Base-by-base conservation (phyloP, 352 stramenopile genomes). In the Phytophthora tubulina region DNA sequence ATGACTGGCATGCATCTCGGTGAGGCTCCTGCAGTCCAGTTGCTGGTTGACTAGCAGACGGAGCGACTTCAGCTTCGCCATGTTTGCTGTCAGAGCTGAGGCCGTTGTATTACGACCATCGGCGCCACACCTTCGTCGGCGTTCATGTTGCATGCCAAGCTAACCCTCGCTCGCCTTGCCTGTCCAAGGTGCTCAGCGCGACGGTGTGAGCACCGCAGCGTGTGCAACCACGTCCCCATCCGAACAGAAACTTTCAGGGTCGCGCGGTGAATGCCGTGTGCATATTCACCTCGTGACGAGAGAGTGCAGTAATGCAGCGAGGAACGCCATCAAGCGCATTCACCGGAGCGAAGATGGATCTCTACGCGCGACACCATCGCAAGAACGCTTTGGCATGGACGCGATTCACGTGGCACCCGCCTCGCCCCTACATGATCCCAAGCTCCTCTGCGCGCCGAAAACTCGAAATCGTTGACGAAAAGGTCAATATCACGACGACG, bases 391-490 rank as follows among this genome's bases (percentile, higher is more conserved):
- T 21, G 35, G 35, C 32, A 27, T 27, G 21, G 32, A 3, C 32
- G 4, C 39, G 39, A 46, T 56, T 45, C 55, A 54, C 15, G 42
- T 49, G 15, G 14, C 41, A 46, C 21, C 44, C 21, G 55, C 46
- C 54, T 57, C 46, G 17, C 55, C 63, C 51, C 27, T 70, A 63
- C 62, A 68, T 45, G 33, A 44, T 17, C 7, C 6, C 35, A 48
- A 45, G 46, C 50, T 33, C n/a, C 33, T 46, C 31, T 39, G 21
- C 31, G 39, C 63, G 60, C 54, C 53, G 63, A 70, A 54, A 70
- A 11, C 35, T 54, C 31, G 27, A 39, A 58, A 57, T 50, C 35
- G 45, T 66, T 33, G 46, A 48, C 15, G 60, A 53, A 60, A 31
- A 45, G 35, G 49, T 61, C 36, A 33, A 36, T 14, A 36, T 51